Evolutionary conservation across 1,284 basidiomycete species (phyloP), one percentile per base, ranked within the genome.

Genomic region (Neonothopanus nambi): DNA sequence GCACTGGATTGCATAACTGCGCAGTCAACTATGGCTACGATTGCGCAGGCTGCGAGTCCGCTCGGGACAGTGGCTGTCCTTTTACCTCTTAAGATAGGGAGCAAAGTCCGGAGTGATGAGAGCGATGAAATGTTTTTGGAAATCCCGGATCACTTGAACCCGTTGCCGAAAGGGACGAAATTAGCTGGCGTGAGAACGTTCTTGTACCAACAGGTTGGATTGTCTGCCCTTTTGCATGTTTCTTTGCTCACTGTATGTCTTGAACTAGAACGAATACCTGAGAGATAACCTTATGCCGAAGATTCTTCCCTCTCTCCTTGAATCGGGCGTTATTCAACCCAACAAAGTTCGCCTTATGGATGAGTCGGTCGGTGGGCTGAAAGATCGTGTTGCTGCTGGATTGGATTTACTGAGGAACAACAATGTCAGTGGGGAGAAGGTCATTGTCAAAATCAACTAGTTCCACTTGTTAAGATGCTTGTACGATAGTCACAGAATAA

Each of bases 341-440:
- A 75, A 70, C 44, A 67, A 66, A 3, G 64, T 78, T 26, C 63
- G 69, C 18, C 59, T 83, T 46, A 45, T 81, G 56, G 69, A 79
- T 44, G 56, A 77, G 47, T 28, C 39, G 7, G 36, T 28, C 20
- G 69, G 79, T 17, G 59, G 66, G 15, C 62, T 81, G 50, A 65
- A 70, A 56, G 71, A 77, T 26, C 63, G 79, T 33, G 70, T 75
- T 8, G 63, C 61, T 12, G 57, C 55, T 21, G 78, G 74, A 0
- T 57, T 78, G 40, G 70, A 77, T 46, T 58, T 80, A 42, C 55
- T 81, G 44, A 69, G 77, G 53, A 70, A 72, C 36, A 77, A 77
- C 57, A 70, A 75, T 59, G 63, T 80, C 39, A 77, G 75, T 26
- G 77, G 78, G 13, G 75, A 78, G 61, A 81, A 80, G 57, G 67